Evolutionary conservation across 2,329 filamentous ascomycete genomes (phyloP).

Genomic region (Ceratocystiopsis sp.): DNA sequence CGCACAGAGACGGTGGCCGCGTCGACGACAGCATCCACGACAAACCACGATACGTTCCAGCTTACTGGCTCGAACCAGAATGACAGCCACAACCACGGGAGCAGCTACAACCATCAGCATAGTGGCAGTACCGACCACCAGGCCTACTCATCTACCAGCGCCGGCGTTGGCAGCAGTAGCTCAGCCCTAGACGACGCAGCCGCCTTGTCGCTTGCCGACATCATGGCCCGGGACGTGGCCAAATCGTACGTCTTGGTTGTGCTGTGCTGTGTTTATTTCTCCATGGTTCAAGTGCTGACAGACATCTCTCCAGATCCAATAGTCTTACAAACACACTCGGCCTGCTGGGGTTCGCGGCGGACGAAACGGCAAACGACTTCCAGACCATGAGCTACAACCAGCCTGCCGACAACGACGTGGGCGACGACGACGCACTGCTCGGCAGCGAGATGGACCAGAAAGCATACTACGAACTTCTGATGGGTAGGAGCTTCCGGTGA

Average conservation of each 20-base stretch:
- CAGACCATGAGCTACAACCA: conserved; percentile 20
- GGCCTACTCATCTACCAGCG: too few relatives aligned
- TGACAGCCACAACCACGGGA: too few relatives aligned
- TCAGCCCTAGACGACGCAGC: too few relatives aligned
- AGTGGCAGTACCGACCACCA: too few relatives aligned
- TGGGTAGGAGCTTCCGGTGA: conserved; percentile 14
- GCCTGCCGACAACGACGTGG: conserved; percentile 12
- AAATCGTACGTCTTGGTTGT: conserved; percentile 14
- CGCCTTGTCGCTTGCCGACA: conserved; percentile 16
- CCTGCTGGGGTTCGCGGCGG: conserved; percentile 20
- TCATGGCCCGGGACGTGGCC: conserved; percentile 19
- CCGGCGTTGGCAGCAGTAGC: too few relatives aligned
- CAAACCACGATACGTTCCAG: too few relatives aligned
- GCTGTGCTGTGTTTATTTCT: not conserved
- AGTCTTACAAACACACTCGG: conserved; percentile 19
- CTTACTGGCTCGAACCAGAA: too few relatives aligned
- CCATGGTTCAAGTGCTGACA: not conserved
- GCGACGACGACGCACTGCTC: conserved; percentile 14
- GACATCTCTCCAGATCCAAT: conserved; percentile 11
- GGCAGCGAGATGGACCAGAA: conserved; percentile 19
- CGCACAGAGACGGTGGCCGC: too few relatives aligned
- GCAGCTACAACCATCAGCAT: too few relatives aligned
- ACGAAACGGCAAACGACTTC: conserved; percentile 21
- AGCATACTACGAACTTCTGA: conserved; percentile 21
- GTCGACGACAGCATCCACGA: too few relatives aligned